Evolutionary conservation across 1,139 yeast species (phyloP), one percentile per base, ranked within the genome.

Genomic region (Taphrina deformans): DNA sequence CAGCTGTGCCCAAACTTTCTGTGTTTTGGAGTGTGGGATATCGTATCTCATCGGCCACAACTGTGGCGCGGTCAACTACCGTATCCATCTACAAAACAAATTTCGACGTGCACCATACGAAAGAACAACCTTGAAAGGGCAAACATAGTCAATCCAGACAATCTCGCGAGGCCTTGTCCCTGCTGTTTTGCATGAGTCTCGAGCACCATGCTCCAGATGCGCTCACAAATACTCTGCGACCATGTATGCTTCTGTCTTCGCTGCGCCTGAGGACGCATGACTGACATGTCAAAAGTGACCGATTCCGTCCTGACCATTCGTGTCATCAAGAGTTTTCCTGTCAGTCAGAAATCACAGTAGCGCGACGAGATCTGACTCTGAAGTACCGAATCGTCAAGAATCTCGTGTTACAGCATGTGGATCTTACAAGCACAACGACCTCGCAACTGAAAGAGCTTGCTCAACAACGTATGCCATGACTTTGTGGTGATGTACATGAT

Each of bases 291-390:
- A 21, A 24, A n/a, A 64, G 69, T 76, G 82, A 38, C 82, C 87
- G 7, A 84, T 83, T 86, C 96, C 0, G 83, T 90, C 21, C 75
- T 93, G 55, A 93, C 99, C 0, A 81, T 95, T 10, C 83, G 99
- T 63, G 84, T 93, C 31, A 83, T 93, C 73, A 92, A 92, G 74
- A 90, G 97, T 0, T 93, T 93, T 74, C 95, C 96, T 18, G 58
- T 53, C 14, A 18, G 58, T 21, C 1, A n/a, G n/a, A n/a, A n/a
- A n/a, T n/a, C n/a, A n/a, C n/a, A n/a, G n/a, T n/a, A n/a, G n/a
- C 33, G 33, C 9, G 33, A 29, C 10, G 10, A 29, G n/a, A 4
- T 3, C 41, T 38, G 41, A 38, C 41, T 4, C 23, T 1, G 10
- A 12, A 53, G 50, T 92, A 90, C 77, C 81, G 99, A 75, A 91